Evolutionary conservation across 202 grass and related monocot genomes (phyloP).

Genomic region (Eragrostis tef): DNA sequence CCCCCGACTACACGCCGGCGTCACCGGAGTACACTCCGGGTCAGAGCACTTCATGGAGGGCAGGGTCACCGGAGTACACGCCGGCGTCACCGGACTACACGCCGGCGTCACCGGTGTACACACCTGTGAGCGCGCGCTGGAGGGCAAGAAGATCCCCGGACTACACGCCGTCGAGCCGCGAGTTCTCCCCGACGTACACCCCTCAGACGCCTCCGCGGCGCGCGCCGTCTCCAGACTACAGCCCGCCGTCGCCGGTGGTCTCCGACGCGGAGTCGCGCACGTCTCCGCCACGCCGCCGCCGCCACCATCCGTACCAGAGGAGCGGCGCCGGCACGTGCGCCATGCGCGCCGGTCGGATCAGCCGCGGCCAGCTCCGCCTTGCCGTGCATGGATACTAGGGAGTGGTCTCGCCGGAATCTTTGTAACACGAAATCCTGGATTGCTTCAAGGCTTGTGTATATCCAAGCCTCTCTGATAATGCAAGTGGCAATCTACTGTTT

Average conservation of each 20-base stretch:
- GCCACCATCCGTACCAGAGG: slow-evolving; percentile 21
- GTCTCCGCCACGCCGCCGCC: not conserved
- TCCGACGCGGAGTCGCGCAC: not conserved
- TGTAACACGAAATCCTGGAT: not conserved
- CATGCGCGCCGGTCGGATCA: not conserved
- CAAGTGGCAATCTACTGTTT: not conserved
- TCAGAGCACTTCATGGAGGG: not conserved
- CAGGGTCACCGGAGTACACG: not conserved
- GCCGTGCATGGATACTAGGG: not conserved
- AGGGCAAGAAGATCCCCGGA: too few relatives aligned
- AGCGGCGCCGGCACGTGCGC: not conserved
- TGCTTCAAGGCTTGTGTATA: not conserved
- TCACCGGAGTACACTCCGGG: not conserved
- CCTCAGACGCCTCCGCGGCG: not conserved
- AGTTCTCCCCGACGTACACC: not conserved
- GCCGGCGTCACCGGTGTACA: too few relatives aligned
- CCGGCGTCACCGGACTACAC: too few relatives aligned
- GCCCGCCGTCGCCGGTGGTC: not conserved
- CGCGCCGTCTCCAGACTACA: not conserved
- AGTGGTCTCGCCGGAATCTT: not conserved
- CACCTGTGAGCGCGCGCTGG: too few relatives aligned
- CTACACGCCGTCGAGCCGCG: not conserved
- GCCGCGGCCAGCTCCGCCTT: not conserved
- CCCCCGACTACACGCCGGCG: too few relatives aligned
- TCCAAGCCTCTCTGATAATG: not conserved